Base-by-base conservation (phyloP, 1,284 basidiomycete species). In the Apiotrichum siamense region DNA sequence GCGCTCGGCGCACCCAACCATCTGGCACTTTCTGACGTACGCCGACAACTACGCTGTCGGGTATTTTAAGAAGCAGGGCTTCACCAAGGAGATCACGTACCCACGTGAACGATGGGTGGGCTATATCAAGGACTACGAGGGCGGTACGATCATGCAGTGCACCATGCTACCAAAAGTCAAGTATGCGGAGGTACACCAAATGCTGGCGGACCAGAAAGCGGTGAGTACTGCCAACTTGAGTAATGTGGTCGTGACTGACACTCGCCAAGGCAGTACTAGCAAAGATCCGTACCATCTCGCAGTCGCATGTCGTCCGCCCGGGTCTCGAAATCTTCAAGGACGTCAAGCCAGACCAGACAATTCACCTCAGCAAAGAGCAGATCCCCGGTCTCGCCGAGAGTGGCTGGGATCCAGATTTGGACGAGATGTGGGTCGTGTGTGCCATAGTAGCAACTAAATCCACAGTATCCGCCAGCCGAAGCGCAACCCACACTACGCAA, bases 61-160 rank as follows among this genome's bases (percentile, higher is more conserved):
- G 7, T 98, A 97, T 75, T 98, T 98, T 77, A 92, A 93, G 70
- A 98, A 98, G 73, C 94, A 97, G 64, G 93, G 94, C 0, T 99
- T 99, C 75, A 89, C 90, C 1, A 98, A 97, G 73, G 93, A 98
- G 59, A 96, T 99, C 60, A 87, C 85, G 0, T 81, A 96, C 18
- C 86, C 88, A 52, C 83, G 93, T 35, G 84, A 88, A 2, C 79
- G 87, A 4, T 99, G 96, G 96, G 93, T 94, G 1, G 96, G 94
- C 1, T 98, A 99, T 73, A 98, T 99, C 83, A 99, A 98, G 74
- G 96, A 99, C 72, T 99, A 99, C 73, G 96, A 99, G 71, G 96
- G 96, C 42, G 94, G 92, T n/a, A 99, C 96, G 40, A 88, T 98
- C 76, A 97, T 98, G 94, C 92, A 96, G 74, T 98, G 96, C 68